phyloP scores from a whole-genome alignment of 352 stramenopile genomes.

The Thalassiosira allenii region DNA sequence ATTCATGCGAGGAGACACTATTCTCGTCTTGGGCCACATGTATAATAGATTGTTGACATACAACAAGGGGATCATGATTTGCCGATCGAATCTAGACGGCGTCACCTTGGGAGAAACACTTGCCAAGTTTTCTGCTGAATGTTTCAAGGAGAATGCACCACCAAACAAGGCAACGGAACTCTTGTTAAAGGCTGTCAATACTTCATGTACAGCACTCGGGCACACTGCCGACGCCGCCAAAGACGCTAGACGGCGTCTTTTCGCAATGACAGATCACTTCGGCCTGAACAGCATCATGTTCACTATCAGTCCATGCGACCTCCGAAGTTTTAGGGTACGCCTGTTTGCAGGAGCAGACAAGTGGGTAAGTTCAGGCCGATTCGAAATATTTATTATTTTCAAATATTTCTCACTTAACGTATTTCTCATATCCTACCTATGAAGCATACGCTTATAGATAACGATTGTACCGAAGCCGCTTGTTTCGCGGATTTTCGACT shows the following conservation, averaged over 20 bases:
- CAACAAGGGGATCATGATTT: conserved; percentile 2
- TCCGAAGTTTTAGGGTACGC: conserved; percentile 29
- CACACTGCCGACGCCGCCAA: conserved; percentile 8
- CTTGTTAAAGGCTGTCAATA: conserved; percentile 7
- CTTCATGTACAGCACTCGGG: conserved; percentile 13
- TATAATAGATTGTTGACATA: neutral
- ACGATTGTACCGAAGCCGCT: conserved; percentile 25
- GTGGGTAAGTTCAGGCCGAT: too few relatives aligned
- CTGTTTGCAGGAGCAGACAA: too few relatives aligned
- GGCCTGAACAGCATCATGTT: conserved; percentile 11
- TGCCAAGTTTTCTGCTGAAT: too few relatives aligned
- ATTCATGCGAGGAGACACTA: conserved; percentile 26
- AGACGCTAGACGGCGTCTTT: neutral
- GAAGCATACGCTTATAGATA: too few relatives aligned
- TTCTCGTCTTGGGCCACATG: conserved; percentile 18
- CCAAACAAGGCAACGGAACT: neutral
- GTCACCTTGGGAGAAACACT: too few relatives aligned
- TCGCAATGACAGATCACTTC: conserved; percentile 17
- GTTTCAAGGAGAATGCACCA: too few relatives aligned
- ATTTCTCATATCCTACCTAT: conserved; percentile 8
- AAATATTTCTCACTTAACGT: too few relatives aligned
- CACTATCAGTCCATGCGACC: conserved; percentile 5
- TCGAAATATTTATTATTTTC: too few relatives aligned
- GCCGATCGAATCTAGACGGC: neutral
- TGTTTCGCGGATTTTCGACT: conserved; percentile 37